Conservation (phyloP, 148 eudicot genomes). For the Chenopodium suecicum region DNA sequence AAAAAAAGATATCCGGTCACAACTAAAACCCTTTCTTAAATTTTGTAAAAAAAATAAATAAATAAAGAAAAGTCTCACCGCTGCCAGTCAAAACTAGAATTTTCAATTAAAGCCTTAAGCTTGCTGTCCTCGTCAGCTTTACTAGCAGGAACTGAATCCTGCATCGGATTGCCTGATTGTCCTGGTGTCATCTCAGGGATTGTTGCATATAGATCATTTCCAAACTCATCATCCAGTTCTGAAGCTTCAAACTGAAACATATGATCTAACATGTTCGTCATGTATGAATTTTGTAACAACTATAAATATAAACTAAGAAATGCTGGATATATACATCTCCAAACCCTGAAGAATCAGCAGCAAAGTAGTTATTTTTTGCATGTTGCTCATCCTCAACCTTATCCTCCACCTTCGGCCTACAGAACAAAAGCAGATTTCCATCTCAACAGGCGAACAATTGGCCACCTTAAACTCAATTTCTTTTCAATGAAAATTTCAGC, state of each 20-base stretch:
- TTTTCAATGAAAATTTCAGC: not conserved
- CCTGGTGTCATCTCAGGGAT: conserved; percentile 63
- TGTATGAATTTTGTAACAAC: not conserved
- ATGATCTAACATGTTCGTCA: not conserved
- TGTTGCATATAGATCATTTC: conserved; percentile 80
- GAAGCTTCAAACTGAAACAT: conserved; percentile 59
- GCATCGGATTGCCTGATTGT: conserved; percentile 51
- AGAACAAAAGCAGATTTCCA: conserved; percentile 27
- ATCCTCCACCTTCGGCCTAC: conserved; percentile 62
- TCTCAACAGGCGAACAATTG: conserved; percentile 16
- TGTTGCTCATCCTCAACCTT: conserved; percentile 49
- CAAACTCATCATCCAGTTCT: conserved; percentile 96
- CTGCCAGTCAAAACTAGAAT: conserved; percentile 87
- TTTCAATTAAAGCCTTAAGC: conserved; percentile 71
- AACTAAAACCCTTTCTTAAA: not conserved
- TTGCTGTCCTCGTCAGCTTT: conserved; percentile 92
- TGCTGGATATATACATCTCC: conserved; percentile 42
- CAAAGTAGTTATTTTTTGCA: conserved; percentile 43
- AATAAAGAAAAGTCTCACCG: conserved; percentile 41
- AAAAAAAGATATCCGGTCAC: not conserved
- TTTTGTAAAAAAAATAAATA: not conserved
- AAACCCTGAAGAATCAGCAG: conserved; percentile 52
- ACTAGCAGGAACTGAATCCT: conserved; percentile 62
- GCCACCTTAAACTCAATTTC: not conserved
- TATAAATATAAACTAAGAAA: conserved; percentile 4